Base-by-base conservation (phyloP, 139 green algal species). In the Pleodorina starrii region DNA sequence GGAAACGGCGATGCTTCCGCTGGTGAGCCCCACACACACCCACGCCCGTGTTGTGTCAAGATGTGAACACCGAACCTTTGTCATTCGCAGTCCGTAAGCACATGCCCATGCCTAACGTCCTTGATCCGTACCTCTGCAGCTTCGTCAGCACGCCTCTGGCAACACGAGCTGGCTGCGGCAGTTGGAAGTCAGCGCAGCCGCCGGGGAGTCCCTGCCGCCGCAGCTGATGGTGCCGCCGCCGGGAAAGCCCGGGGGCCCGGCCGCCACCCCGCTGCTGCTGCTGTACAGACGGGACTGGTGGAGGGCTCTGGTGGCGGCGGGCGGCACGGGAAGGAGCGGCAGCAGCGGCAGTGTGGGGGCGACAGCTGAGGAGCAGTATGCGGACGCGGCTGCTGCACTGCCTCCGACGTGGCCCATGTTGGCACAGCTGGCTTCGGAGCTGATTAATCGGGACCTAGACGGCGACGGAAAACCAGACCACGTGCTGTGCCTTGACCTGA, bases 271-370 rank as follows among this genome's bases (percentile, higher is more conserved):
- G 27, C 79, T 86, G 54, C 79, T 86, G 57, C 59, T 86, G 10
- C 21, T 63, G 32, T 86, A 86, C 79, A 38, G 79, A 12, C 54
- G 79, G 38, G 79, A 86, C 79, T 86, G 79, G 79, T 75, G 57
- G 57, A 4, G 27, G 57, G 1, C 2, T 5, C 57, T 76, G 57
- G 17, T 44, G 27, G 54, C 51, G 0, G 7, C 23, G 6, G 29
- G 10, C 5, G 12, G 27, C 7, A 12, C 23, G 10, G 75, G 75
- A 43, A 54, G 71, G 10, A n/a, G 71, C 71, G 50, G 71, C 71
- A 50, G 71, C 35, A 48, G 29, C 36, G 12, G 5, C 16, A 50
- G 38, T 32, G 71, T 14, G 5, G 11, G 12, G 71, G 60, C 60
- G 60, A 25, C 60, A 25, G 60, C 2, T 17, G 66, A 10, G 48